Conservation (phyloP, 2,329 filamentous ascomycete genomes). For the Pseudopyricularia cyperi region DNA sequence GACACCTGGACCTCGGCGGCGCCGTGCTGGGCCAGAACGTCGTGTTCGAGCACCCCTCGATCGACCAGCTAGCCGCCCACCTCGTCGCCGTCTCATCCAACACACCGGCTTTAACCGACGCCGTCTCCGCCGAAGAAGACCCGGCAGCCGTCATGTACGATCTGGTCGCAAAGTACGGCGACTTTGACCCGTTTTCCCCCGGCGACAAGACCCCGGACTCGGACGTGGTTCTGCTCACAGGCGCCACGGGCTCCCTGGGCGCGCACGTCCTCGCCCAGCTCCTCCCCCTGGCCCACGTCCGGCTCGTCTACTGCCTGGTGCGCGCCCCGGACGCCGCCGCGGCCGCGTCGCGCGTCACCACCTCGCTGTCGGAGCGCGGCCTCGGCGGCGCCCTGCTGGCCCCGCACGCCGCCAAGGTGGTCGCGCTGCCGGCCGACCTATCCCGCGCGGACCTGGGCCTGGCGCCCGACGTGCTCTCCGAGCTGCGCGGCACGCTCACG, state of each 20-base stretch:
- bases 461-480: constrained; percentile 11
- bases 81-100: constrained; percentile 28
- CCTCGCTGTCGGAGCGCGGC: constrained; percentile 4
- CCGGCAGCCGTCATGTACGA: constrained; percentile 20
- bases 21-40: constrained; percentile 39
- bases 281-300: constrained; percentile 39
- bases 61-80: constrained; percentile 28
- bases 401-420: constrained; percentile 16
- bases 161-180: constrained; percentile 28
- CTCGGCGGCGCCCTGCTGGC: constrained; percentile 8
- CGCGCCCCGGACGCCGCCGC: constrained; percentile 20
- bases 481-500: constrained; percentile 11
- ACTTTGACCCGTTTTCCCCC: constrained; percentile 15
- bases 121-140: constrained; percentile 19
- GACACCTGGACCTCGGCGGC: constrained; percentile 33
- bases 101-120: not conserved
- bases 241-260: constrained; percentile 52
- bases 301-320: constrained; percentile 37
- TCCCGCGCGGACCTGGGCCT: constrained; percentile 11
- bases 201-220: constrained; percentile 4
- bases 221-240: constrained; percentile 32
- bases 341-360: constrained; percentile 10
- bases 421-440: constrained; percentile 25
- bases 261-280: constrained; percentile 48
- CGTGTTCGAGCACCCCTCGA: constrained; percentile 42